Evolutionary conservation across 108 stramenopile genomes (phyloP).

Genomic region (Fistulifera pelliculosa): DNA sequence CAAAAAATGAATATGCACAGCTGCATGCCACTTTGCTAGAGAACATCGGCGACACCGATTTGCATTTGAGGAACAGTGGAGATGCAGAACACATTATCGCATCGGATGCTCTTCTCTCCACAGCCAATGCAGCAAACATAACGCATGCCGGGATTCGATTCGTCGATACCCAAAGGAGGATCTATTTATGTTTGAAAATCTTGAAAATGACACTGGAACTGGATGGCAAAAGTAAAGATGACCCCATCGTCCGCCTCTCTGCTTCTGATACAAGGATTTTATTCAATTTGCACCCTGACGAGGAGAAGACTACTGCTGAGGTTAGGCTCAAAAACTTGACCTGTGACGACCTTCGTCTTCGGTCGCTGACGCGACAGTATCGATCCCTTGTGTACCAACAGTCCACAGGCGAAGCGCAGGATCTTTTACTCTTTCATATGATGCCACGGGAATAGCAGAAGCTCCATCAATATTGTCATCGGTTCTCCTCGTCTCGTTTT

Average conservation of each 20-base stretch:
- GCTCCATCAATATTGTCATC: constrained; percentile 39
- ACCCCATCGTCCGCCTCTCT: constrained; percentile 35
- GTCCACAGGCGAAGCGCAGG: constrained; percentile 6
- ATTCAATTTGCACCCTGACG: constrained; percentile 41
- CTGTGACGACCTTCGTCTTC: constrained; percentile 49
- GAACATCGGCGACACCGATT: constrained; percentile 58
- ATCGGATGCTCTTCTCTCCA: background rate
- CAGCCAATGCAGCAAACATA: constrained; percentile 7
- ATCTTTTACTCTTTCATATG: constrained; percentile 57
- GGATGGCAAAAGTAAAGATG: constrained; percentile 22
- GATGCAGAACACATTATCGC: background rate
- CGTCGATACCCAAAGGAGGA: constrained; percentile 32
- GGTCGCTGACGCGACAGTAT: constrained; percentile 32
- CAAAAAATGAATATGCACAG: constrained; percentile 54
- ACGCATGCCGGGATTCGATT: constrained; percentile 62
- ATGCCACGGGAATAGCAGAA: constrained; percentile 19
- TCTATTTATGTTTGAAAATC: constrained; percentile 47
- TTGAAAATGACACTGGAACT: constrained; percentile 47
- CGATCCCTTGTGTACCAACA: constrained; percentile 48
- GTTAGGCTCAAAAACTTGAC: constrained; percentile 59
- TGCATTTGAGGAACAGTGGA: constrained; percentile 44
- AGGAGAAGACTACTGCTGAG: constrained; percentile 21
- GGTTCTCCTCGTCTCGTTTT: constrained; percentile 71
- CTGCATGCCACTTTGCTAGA: constrained; percentile 54
- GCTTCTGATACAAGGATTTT: constrained; percentile 46